Evolutionary conservation across 257 asterid genomes (phyloP).

Genomic region (Solanum corneliomulleri): DNA sequence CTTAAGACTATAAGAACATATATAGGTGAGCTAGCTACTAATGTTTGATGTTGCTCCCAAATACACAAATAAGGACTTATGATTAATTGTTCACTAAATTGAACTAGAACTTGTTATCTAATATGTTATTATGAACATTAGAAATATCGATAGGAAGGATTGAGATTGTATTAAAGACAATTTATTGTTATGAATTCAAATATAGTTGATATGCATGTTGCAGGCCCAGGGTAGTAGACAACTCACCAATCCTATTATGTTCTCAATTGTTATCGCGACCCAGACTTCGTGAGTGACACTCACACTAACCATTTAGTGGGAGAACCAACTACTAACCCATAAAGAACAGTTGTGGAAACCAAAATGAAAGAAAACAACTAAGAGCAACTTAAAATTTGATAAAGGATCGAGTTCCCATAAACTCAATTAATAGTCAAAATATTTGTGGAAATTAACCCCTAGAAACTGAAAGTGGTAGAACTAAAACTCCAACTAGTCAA

Average conservation of each 20-base stretch:
- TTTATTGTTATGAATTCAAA: neutral
- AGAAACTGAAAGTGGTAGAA: neutral
- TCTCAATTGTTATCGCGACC: neutral
- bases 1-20: neutral
- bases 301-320: neutral
- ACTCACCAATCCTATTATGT: neutral
- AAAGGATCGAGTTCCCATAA: neutral
- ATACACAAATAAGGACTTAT: neutral
- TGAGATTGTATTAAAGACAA: neutral
- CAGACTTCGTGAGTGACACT: neutral
- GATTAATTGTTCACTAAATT: neutral
- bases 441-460: neutral
- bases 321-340: neutral
- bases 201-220: neutral
- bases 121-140: neutral
- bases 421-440: neutral
- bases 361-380: too few species aligned
- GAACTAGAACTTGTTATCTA: neutral
- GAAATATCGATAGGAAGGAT: neutral
- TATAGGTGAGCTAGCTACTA: neutral
- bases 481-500: neutral
- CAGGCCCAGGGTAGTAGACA: neutral
- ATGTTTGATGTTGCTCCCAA: neutral
- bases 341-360: neutral
- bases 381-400: too few species aligned